Percentiles rank a stretch among this genome's conserved stretches.
Conservation (phyloP, 2,329 filamentous ascomycete species). For the Bimuria novae-zelandiae region DNA sequence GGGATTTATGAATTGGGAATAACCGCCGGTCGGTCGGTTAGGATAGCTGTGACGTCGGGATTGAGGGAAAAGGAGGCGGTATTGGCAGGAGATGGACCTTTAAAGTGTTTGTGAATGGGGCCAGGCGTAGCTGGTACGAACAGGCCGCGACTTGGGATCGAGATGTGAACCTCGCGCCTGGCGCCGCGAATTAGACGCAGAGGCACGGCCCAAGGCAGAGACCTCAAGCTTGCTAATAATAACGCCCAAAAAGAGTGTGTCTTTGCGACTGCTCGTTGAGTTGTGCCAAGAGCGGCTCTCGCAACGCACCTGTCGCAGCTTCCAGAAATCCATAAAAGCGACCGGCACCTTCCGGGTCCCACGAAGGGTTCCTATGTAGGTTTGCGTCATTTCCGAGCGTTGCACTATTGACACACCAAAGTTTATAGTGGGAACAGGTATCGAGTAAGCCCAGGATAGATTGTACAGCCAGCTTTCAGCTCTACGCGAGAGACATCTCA, state of each 20-base stretch:
- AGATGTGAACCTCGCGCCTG: constrained; percentile 3
- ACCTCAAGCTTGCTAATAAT: constrained; percentile 1
- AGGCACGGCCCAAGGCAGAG: not conserved
- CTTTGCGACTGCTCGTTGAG: too few relatives aligned
- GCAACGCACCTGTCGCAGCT: not conserved
- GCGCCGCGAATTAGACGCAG: not conserved
- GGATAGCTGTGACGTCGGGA: too few relatives aligned
- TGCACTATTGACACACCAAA: too few relatives aligned
- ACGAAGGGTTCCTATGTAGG: not conserved
- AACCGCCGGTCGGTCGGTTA: too few relatives aligned
- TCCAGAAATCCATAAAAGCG: not conserved
- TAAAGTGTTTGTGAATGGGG: constrained; percentile 3
- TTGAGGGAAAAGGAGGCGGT: not conserved
- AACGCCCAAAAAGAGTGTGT: not conserved
- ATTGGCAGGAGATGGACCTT: not conserved
- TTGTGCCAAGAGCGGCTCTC: not conserved
- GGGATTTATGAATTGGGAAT: not conserved
- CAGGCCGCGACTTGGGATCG: not conserved
- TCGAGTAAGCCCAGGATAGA: too few relatives aligned
- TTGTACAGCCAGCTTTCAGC: too few relatives aligned
- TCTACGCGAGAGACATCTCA: too few relatives aligned
- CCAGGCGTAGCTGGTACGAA: not conserved
- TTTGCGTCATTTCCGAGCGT: too few relatives aligned
- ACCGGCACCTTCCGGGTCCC: not conserved
- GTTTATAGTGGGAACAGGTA: too few relatives aligned